These are phyloP conservation scores for Lachnum nothofagi DNA, from an alignment of 2,329 filamentous ascomycete species.

Conservation along the genomic window DNA sequence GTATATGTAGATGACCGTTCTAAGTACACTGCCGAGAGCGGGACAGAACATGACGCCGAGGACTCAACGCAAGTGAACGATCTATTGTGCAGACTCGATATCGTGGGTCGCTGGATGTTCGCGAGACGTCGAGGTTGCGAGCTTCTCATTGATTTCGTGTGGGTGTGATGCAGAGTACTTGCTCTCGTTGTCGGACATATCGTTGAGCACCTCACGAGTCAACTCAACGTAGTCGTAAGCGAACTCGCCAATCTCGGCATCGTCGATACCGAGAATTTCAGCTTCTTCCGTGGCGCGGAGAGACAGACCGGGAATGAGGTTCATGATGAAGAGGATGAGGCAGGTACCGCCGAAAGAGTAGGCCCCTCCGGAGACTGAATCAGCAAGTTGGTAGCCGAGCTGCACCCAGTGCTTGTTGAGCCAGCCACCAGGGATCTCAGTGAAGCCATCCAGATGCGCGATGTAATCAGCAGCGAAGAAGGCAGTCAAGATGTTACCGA, in stretches of 20 bases:
- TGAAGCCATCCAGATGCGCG: conserved; percentile 69
- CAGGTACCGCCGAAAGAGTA: conserved; percentile 78
- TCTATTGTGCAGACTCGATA: not conserved
- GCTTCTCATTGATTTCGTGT: not conserved
- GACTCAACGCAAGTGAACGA: not conserved
- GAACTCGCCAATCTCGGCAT: conserved; percentile 87
- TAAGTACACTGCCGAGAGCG: not conserved
- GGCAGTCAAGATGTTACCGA: conserved; percentile 73
- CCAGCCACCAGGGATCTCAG: conserved; percentile 70
- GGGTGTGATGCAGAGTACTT: conserved; percentile 6
- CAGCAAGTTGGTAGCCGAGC: conserved; percentile 76
- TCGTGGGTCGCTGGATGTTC: not conserved
- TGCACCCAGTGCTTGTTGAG: conserved; percentile 79
- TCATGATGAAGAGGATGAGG: conserved; percentile 74
- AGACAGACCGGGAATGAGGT: conserved; percentile 68
- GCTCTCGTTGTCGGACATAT: conserved; percentile 8
- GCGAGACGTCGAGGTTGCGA: not conserved
- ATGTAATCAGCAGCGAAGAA: conserved; percentile 81
- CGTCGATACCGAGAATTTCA: conserved; percentile 80
- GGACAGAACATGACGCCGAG: not conserved
- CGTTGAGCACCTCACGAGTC: conserved; percentile 11
- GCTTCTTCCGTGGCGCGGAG: conserved; percentile 72
- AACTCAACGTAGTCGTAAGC: conserved; percentile 86
- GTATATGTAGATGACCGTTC: not conserved
- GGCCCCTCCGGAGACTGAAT: conserved; percentile 67